Evolutionary conservation across 176 grass and related monocot species (phyloP), one percentile per base, ranked within the genome.

Genomic region (Lolium rigidum): DNA sequence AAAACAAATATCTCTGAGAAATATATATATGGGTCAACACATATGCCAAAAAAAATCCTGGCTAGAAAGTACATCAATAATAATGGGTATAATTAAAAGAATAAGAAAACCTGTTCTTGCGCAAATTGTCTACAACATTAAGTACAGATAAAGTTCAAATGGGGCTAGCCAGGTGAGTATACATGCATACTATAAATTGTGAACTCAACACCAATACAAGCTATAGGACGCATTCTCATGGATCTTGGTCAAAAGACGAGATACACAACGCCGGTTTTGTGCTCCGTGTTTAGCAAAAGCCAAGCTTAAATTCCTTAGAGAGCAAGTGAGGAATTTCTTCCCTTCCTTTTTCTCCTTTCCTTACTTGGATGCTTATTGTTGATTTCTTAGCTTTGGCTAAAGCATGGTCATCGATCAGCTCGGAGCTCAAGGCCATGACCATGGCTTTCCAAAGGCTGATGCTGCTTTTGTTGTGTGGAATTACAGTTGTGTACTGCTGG

Each of bases 271-370:
- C 58, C 14, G 51, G n/a, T 80, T 90, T 90, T 0, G 20, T 87
- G 84, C 57, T 44, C 37, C 11, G 41, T 91, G 85, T 62, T 54
- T 12, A 80, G 25, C 2, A 80, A 91, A 91, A 68, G 80, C 68
- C 75, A 80, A 65, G 2, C 56, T 39, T 87, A 51, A 81, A 83
- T 90, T 83, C 74, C 89, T 90, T 90, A 83, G 20, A 63, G 74
- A 83, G 66, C 84, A 90, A 87, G 89, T 84, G 89, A 90, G 65
- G 80, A 80, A 83, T 86, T 87, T 90, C 14, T 74, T 52, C 52
- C 2, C 9, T 56, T 25, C 18, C 18, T 24, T 13, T 80, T 65
- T 69, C n/a, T 35, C 31, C 80, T 87, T 84, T 76, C 43, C 68
- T 26, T 76, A 11, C 74, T 55, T 76, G 25, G 25, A 55, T 87